Percentiles rank a stretch among this genome's conserved stretches.
Evolutionary conservation across 441 rosid species (phyloP).

Genomic region (Erysimum pusillum): DNA sequence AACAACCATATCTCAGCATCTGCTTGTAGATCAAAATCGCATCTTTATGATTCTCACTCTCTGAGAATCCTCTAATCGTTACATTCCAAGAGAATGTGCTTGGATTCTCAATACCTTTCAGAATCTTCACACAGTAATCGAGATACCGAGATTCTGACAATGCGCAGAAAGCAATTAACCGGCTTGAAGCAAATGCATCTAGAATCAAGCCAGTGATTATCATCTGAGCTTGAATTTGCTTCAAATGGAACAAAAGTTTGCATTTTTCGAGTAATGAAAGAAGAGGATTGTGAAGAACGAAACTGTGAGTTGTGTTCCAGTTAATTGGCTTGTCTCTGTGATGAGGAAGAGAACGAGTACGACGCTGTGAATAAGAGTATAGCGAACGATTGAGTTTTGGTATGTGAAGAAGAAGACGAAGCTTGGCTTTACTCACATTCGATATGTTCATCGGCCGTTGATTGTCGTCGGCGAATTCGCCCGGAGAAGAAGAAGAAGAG

Average conservation of each 20-base stretch:
- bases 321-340: constrained; percentile 50
- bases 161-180: constrained; percentile 72
- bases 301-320: constrained; percentile 58
- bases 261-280: constrained; percentile 66
- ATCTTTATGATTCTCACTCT: constrained; percentile 54
- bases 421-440: constrained; percentile 43
- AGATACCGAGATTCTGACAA: constrained; percentile 67
- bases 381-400: constrained; percentile 36
- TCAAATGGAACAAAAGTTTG: constrained; percentile 65
- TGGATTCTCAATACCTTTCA: constrained; percentile 51
- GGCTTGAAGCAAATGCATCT: constrained; percentile 70
- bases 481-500: neutral
- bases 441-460: constrained; percentile 55
- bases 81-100: constrained; percentile 80
- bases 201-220: constrained; percentile 56
- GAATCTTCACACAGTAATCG: constrained; percentile 61
- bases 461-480: constrained; percentile 33
- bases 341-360: constrained; percentile 55
- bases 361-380: constrained; percentile 40
- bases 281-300: constrained; percentile 62
- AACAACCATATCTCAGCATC: constrained; percentile 62
- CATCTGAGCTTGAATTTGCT: constrained; percentile 83
- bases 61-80: constrained; percentile 68
- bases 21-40: constrained; percentile 59
- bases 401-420: constrained; percentile 41